These are phyloP conservation scores for Pseudogymnoascus sp. DNA, from an alignment of 2,329 filamentous ascomycete genomes.

Conservation along the genomic window DNA sequence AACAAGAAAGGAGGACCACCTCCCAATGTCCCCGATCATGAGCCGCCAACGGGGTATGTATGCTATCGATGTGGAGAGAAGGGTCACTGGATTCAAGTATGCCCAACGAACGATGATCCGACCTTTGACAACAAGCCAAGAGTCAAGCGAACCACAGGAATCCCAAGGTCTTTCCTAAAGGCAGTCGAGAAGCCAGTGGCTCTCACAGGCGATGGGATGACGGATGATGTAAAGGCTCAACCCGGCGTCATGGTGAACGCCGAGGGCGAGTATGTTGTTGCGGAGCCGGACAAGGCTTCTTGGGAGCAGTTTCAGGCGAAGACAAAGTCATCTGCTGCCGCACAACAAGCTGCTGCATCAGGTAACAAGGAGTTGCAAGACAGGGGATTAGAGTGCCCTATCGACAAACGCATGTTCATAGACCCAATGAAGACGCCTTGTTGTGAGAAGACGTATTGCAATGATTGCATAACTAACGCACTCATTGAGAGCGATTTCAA, in stretches of 20 bases:
- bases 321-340: constrained; percentile 74
- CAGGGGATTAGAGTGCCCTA: constrained; percentile 80
- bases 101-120: constrained; percentile 96
- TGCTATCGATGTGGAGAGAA: constrained; percentile 96
- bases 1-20: constrained; percentile 49
- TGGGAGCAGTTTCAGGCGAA: constrained; percentile 98
- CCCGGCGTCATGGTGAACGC: constrained; percentile 96
- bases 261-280: constrained; percentile 94
- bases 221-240: constrained; percentile 72
- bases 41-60: constrained; percentile 87
- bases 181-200: constrained; percentile 87
- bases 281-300: constrained; percentile 86
- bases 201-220: constrained; percentile 63
- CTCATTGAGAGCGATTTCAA: constrained; percentile 97
- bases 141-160: constrained; percentile 93
- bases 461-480: constrained; percentile 98
- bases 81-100: constrained; percentile 98
- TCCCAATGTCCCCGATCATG: constrained; percentile 78
- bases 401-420: constrained; percentile 97
- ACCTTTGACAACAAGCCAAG: constrained; percentile 89
- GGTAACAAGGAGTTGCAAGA: constrained; percentile 83
- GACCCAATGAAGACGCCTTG: constrained; percentile 98
- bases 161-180: constrained; percentile 89
- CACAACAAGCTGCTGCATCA: constrained; percentile 67
- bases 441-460: constrained; percentile 97